A percentile compares a stretch with the other conserved stretches of the same genome.
phyloP scores from a whole-genome alignment of 371 early-diverging fungal species.

The Rhizomucor miehei region DNA sequence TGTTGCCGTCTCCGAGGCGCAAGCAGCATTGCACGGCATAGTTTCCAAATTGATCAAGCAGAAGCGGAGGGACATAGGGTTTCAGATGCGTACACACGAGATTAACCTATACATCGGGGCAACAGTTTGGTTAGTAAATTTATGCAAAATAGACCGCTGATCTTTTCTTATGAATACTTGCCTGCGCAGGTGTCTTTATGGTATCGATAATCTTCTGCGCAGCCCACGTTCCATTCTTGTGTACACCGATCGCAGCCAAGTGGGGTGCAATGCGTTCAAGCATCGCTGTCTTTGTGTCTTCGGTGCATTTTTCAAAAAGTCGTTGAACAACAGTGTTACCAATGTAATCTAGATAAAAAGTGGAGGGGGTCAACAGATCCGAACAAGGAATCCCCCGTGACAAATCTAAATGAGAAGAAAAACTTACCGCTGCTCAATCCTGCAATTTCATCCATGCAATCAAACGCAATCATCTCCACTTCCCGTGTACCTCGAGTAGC shows the following conservation, averaged over 20 bases:
- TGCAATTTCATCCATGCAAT: slow-evolving; percentile 69
- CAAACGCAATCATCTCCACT: slow-evolving; percentile 65
- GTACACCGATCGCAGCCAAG: slow-evolving; percentile 80
- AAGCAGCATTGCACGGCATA: slow-evolving; percentile 91
- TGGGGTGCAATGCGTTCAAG: slow-evolving; percentile 62
- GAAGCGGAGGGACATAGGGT: slow-evolving; percentile 72
- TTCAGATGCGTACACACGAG: slow-evolving; percentile 44
- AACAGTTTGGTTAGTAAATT: no score
- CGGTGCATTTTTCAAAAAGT: slow-evolving; percentile 68
- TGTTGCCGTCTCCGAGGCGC: slow-evolving; percentile 62
- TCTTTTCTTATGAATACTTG: slow-evolving; percentile 40
- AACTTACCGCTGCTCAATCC: slow-evolving; percentile 85
- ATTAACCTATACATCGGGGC: slow-evolving; percentile 22
- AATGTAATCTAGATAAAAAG: slow-evolving; percentile 33
- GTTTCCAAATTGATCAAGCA: slow-evolving; percentile 91
- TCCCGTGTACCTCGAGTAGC: slow-evolving; percentile 51
- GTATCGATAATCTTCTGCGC: slow-evolving; percentile 87
- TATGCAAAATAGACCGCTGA: background rate
- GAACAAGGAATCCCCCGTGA: background rate
- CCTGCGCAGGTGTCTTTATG: slow-evolving; percentile 63
- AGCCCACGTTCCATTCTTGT: slow-evolving; percentile 95
- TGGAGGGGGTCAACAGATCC: background rate
- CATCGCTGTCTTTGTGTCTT: slow-evolving; percentile 55
- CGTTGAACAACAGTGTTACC: slow-evolving; percentile 86
- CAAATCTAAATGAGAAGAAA: no score